Evolutionary conservation across 805 yeast species (phyloP).

Genomic region (Kuraishia hungarica): DNA sequence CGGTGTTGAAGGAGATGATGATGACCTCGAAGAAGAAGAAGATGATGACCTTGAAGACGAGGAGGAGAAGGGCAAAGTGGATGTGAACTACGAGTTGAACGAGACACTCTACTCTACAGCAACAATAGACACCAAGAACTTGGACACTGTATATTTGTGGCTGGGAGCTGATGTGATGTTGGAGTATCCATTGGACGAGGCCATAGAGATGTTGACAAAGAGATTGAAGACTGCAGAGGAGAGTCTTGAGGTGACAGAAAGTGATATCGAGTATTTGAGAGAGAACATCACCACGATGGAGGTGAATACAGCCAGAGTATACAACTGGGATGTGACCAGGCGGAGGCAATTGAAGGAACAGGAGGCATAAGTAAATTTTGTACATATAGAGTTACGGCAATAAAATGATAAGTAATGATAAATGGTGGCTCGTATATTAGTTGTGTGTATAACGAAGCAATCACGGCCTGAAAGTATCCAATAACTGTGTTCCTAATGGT

Average conservation of each 20-base stretch:
- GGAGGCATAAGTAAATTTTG: slow-evolving; percentile 28
- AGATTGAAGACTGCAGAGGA: slow-evolving; percentile 57
- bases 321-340: slow-evolving; percentile 82
- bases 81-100: slow-evolving; percentile 83
- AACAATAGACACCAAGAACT: slow-evolving; percentile 46
- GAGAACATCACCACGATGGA: slow-evolving; percentile 96
- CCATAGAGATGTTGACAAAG: slow-evolving; percentile 55
- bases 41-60: slow-evolving; percentile 8
- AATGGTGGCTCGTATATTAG: background rate
- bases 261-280: slow-evolving; percentile 75
- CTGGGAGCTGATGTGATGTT: slow-evolving; percentile 98
- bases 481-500: slow-evolving; percentile 50
- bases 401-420: background rate
- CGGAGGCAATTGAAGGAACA: slow-evolving; percentile 41
- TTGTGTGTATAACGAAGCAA: background rate
- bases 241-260: slow-evolving; percentile 56
- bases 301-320: slow-evolving; percentile 89
- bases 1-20: slow-evolving; percentile 23
- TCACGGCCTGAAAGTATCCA: slow-evolving; percentile 48
- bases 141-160: slow-evolving; percentile 73
- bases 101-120: slow-evolving; percentile 91
- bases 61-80: slow-evolving; percentile 33
- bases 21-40: slow-evolving; percentile 22
- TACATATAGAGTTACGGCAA: slow-evolving; percentile 8
- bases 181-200: slow-evolving; percentile 88